Evolutionary conservation across 768 basidiomycete species (phyloP), one percentile per base, ranked within the genome.

Genomic region (Phaeotremella fagi): DNA sequence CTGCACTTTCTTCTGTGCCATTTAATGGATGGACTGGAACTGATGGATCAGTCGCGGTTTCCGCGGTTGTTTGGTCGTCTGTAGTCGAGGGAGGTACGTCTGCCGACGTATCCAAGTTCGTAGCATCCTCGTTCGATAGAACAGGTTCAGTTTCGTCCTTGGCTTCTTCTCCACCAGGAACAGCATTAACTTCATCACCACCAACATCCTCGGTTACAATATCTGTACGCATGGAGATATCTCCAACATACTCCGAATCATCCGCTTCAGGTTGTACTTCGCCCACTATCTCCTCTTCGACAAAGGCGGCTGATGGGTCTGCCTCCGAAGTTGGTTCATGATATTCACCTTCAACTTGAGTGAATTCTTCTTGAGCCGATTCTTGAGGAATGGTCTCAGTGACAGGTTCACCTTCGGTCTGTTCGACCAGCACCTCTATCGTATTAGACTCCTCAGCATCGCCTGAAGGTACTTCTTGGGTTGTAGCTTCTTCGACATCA

Each of bases 141-240:
- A n/a, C n/a, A n/a, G n/a, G n/a, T n/a, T n/a, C n/a, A n/a, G n/a
- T n/a, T n/a, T n/a, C n/a, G n/a, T n/a, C n/a, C n/a, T n/a, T n/a
- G n/a, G n/a, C n/a, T n/a, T n/a, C n/a, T n/a, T n/a, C n/a, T n/a
- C n/a, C n/a, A n/a, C n/a, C n/a, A n/a, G n/a, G n/a, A n/a, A n/a
- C n/a, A n/a, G n/a, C n/a, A n/a, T n/a, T n/a, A n/a, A n/a, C n/a
- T n/a, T n/a, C n/a, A n/a, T n/a, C n/a, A n/a, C n/a, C n/a, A n/a
- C 23, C 16, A 46, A 37, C 43, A 45, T 53, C 48, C 53, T 52
- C 15, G 54, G 44, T 23, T 20, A 36, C 55, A 23, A 36, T 25
- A 45, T 59, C 43, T 3, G 54, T 60, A 27, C 33, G 24, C 51
- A 63, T 60, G n/a, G 61, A 60, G 5, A 63, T 44, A 41, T 52